phyloP scores from a whole-genome alignment of 768 basidiomycete species.

The Termitomyces sp. region DNA sequence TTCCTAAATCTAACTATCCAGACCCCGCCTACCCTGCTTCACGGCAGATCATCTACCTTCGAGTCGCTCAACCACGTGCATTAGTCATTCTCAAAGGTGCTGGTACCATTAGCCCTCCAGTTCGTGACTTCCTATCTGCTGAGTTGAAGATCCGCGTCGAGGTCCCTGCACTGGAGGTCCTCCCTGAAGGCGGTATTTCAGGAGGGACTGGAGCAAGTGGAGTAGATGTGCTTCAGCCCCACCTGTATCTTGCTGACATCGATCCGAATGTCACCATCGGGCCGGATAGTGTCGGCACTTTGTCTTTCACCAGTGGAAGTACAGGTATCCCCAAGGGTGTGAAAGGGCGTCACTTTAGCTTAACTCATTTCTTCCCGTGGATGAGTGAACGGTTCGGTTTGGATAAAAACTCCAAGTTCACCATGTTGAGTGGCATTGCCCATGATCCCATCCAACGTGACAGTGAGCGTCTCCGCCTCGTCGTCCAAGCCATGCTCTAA shows the following conservation, averaged over 20 bases:
- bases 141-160: conserved; percentile 86
- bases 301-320: conserved; percentile 95
- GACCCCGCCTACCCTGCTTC: conserved; percentile 97
- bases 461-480: conserved; percentile 55
- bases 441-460: conserved; percentile 99
- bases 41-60: conserved; percentile 87
- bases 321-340: conserved; percentile 99
- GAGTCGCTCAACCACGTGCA: conserved; percentile 88
- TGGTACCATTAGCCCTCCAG: conserved; percentile 70
- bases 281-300: conserved; percentile 91
- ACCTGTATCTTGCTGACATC: conserved; percentile 48
- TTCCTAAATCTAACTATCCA: conserved; percentile 22
- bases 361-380: conserved; percentile 99
- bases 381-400: conserved; percentile 88
- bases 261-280: conserved; percentile 84
- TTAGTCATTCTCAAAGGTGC: conserved; percentile 89
- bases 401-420: conserved; percentile 73
- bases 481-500: conserved; percentile 3
- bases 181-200: conserved; percentile 52
- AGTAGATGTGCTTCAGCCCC: conserved; percentile 57
- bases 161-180: conserved; percentile 82
- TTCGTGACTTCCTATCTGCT: conserved; percentile 73
- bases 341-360: conserved; percentile 85
- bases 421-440: conserved; percentile 98
- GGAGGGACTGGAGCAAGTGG: conserved; percentile 48